Base-by-base conservation (phyloP, 2,329 filamentous ascomycete species). In the Claviceps quebecensis region DNA sequence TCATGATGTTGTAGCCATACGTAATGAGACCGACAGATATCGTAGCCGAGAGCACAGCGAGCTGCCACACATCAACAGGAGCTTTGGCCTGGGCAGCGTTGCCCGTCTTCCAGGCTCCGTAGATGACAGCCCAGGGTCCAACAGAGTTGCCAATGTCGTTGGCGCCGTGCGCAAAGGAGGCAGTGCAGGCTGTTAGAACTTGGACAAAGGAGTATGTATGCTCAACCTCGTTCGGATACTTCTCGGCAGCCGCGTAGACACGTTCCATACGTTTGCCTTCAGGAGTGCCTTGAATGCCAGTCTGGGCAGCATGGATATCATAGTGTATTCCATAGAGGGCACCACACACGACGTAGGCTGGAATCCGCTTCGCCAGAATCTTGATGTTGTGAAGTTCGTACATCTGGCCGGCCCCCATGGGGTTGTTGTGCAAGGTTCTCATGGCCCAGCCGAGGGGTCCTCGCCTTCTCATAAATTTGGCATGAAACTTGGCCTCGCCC, bases 1-100 rank as follows among this genome's bases (percentile, higher is more conserved):
- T 87, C 84, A 88, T 88, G 69, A 88, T 88, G 72, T 88, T 87
- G 72, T 87, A 88, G 9, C 84, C 85, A 60, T 87, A 88, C 13
- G 84, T 87, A 61, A 82, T 72, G 52, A 88, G 38, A 9, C 16
- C 16, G 16, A 40, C 7, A 17, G 17, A 40, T 62, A 87, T 81
- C 37, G 72, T 78, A 1, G 72, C 64, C 34, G 80, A 74, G 14
- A 86, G 69, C n/a, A 89, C 82, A 49, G 81, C 85, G 48, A 90
- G 75, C 67, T 88, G 84, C 86, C 86, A 91, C 45, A 85, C 62
- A 4, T 83, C 82, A 0, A 90, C 85, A 0, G 75, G 66, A 2
- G 80, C 77, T 69, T 87, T 86, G 56, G 79, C 67, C 3, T 71
- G 70, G 14, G 77, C 72, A 4, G 83, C 74, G 34, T 71, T 71